Percentiles rank a stretch among this genome's conserved stretches.
These are phyloP conservation scores for Fusarium tricinctum DNA, from an alignment of 2,329 filamentous ascomycete genomes.

Conservation along the genomic window DNA sequence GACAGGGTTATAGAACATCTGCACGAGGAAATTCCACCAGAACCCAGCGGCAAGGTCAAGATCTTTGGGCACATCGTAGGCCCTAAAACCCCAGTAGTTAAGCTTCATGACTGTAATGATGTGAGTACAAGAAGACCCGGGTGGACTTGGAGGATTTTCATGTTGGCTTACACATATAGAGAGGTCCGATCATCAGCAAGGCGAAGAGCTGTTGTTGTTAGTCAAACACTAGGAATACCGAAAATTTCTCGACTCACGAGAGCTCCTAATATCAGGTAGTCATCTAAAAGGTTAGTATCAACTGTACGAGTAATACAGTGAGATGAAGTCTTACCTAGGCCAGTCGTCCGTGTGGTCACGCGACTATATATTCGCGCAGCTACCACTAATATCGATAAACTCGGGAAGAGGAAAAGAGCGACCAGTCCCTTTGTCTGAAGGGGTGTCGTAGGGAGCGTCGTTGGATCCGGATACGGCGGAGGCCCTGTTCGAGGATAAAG, in stretches of 20 bases:
- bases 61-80: constrained; percentile 42
- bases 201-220: constrained; percentile 33
- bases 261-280: constrained; percentile 31
- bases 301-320: neutral
- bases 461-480: constrained; percentile 45
- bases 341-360: constrained; percentile 48
- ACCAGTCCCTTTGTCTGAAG: constrained; percentile 51
- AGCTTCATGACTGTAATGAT: constrained; percentile 48
- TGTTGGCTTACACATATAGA: constrained; percentile 35
- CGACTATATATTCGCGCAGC: constrained; percentile 49
- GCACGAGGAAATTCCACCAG: constrained; percentile 57
- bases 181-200: constrained; percentile 34
- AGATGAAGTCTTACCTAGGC: constrained; percentile 36
- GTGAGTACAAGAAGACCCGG: fast-evolving
- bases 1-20: constrained; percentile 62
- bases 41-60: constrained; percentile 40
- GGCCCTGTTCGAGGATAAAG: constrained; percentile 33
- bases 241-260: constrained; percentile 2
- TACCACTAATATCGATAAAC: constrained; percentile 48
- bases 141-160: fast-evolving
- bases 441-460: constrained; percentile 52
- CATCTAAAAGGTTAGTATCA: constrained; percentile 12
- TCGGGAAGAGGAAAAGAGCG: constrained; percentile 53
- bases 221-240: fast-evolving
- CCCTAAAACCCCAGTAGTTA: constrained; percentile 52